Conservation (phyloP, 257 asterid genomes). For the Solanum ossicruentum region DNA sequence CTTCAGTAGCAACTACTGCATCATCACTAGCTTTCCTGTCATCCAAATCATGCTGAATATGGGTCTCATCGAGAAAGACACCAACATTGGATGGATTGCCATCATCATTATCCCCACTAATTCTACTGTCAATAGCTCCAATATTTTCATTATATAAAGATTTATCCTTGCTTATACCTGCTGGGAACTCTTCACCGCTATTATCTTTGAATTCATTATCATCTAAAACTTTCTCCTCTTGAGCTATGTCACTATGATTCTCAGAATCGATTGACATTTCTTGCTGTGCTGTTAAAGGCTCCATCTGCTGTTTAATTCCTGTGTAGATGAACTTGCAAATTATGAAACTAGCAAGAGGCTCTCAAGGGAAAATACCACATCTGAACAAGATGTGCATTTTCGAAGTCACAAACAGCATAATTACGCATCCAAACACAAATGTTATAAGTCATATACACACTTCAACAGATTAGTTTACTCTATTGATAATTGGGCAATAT, state of each 20-base stretch:
- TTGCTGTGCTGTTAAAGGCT: conserved; percentile 46
- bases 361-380: neutral
- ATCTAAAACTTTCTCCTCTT: conserved; percentile 22
- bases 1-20: conserved; percentile 31
- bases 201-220: conserved; percentile 29
- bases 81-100: conserved; percentile 25
- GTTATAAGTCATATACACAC: neutral
- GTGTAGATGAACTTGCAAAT: conserved; percentile 6
- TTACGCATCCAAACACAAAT: neutral
- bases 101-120: conserved; percentile 21
- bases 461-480: neutral
- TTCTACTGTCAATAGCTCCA: conserved; percentile 29
- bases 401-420: neutral
- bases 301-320: conserved; percentile 53
- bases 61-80: conserved; percentile 12
- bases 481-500: neutral
- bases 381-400: neutral
- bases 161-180: conserved; percentile 27
- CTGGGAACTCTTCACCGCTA: conserved; percentile 23
- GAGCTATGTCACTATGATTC: conserved; percentile 21
- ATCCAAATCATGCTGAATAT: conserved; percentile 13
- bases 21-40: conserved; percentile 24
- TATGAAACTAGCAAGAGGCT: neutral
- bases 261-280: conserved; percentile 40
- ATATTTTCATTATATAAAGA: conserved; percentile 19